These are phyloP conservation scores for Pochonia chlamydosporia DNA, from an alignment of 2,329 filamentous ascomycete species.

Conservation along the genomic window DNA sequence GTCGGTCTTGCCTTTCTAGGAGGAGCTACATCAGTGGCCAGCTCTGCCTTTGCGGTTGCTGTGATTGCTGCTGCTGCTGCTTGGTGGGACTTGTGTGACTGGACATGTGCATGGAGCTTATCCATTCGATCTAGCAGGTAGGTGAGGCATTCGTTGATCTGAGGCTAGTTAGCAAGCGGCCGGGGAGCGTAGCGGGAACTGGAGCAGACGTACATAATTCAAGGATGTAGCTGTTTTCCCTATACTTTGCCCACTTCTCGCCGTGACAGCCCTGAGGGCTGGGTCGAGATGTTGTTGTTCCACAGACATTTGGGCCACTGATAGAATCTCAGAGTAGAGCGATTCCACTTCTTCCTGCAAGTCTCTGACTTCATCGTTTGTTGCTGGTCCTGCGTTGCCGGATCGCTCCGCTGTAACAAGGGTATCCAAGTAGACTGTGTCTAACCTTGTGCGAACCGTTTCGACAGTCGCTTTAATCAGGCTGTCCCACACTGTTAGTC, in stretches of 20 bases:
- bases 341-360: conserved; percentile 63
- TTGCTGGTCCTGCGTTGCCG: conserved; percentile 19
- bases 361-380: conserved; percentile 37
- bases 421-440: conserved; percentile 48
- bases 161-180: too few species aligned
- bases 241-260: conserved; percentile 37
- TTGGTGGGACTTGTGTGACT: conserved; percentile 41
- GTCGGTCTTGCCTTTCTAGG: conserved; percentile 17
- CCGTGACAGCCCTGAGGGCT: conserved; percentile 40
- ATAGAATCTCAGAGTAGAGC: conserved; percentile 62
- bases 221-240: conserved; percentile 40
- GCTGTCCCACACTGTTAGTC: conserved; percentile 21
- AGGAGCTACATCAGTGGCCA: conserved; percentile 22
- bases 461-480: conserved; percentile 54
- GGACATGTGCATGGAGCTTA: conserved; percentile 34
- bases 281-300: conserved; percentile 63
- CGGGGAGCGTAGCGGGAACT: too few species aligned
- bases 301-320: conserved; percentile 65
- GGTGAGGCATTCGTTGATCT: conserved; percentile 48
- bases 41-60: conserved; percentile 37
- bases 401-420: conserved; percentile 25
- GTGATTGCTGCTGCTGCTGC: conserved; percentile 31
- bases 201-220: conserved; percentile 39
- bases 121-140: conserved; percentile 43
- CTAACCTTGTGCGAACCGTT: conserved; percentile 46